These are phyloP conservation scores for Phaeolepiota aurea DNA, from an alignment of 768 basidiomycete species.

Conservation along the genomic window DNA sequence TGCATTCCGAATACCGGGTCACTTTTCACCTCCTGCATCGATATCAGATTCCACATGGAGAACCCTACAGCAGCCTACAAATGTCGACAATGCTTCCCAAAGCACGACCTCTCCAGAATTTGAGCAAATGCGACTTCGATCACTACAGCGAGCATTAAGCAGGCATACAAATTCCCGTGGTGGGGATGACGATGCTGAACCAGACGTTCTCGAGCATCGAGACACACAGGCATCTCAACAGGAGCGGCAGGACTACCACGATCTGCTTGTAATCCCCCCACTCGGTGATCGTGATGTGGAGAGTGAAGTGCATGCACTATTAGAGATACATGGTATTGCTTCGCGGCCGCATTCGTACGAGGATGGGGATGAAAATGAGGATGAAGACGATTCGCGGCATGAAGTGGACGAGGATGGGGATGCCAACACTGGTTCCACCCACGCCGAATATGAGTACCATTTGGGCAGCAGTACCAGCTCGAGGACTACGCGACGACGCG, in stretches of 20 bases:
- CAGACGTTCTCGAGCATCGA: conserved; percentile 2
- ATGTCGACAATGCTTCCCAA: conserved; percentile 10
- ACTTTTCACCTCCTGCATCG: conserved; percentile 29
- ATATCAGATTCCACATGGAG: conserved; percentile 40
- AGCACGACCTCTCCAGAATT: conserved; percentile 8
- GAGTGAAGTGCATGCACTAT: conserved; percentile 27
- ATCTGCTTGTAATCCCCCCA: conserved; percentile 46
- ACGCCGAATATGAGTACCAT: conserved; percentile 20
- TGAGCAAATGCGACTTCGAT: conserved; percentile 7
- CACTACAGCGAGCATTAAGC: neutral
- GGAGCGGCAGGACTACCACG: conserved; percentile 31
- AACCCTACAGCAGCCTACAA: conserved; percentile 19
- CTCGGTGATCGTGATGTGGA: conserved; percentile 48
- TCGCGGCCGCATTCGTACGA: neutral
- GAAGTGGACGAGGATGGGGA: conserved; percentile 5
- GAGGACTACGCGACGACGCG: neutral
- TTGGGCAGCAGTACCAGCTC: conserved; percentile 5
- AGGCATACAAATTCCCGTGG: neutral
- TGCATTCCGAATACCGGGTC: conserved; percentile 41
- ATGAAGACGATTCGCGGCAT: conserved; percentile 1
- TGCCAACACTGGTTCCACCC: conserved; percentile 19
- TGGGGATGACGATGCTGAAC: conserved; percentile 1
- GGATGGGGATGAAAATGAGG: neutral
- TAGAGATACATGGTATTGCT: conserved; percentile 5
- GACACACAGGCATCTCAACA: conserved; percentile 10